A percentile compares a stretch with the other conserved stretches of the same genome.
Conservation (phyloP, 2,329 filamentous ascomycete species). For the Ophiocordyceps unilateralis region DNA sequence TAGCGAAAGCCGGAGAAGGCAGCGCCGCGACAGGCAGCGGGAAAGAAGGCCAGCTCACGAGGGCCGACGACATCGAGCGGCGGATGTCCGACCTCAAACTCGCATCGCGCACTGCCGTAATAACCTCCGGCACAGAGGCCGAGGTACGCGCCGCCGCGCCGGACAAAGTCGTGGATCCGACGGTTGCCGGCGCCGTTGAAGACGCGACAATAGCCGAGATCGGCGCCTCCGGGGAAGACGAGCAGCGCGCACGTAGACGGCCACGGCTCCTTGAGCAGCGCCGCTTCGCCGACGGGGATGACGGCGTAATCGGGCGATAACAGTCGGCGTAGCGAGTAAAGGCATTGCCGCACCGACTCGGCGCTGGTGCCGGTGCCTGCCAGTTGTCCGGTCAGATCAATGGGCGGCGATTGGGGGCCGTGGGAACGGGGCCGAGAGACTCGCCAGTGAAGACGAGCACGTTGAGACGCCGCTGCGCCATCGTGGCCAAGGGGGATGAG, state of each 20-base stretch:
- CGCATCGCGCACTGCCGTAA: conserved; percentile 65
- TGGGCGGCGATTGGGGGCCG: too few relatives aligned
- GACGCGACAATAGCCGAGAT: conserved; percentile 74
- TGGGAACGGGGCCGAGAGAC: conserved; percentile 24
- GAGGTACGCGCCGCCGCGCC: conserved; percentile 68
- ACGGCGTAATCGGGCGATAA: conserved; percentile 87
- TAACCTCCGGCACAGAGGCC: conserved; percentile 93
- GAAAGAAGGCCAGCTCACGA: conserved; percentile 77
- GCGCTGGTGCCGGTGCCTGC: conserved; percentile 69
- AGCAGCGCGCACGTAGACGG: conserved; percentile 69
- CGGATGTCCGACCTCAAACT: conserved; percentile 73
- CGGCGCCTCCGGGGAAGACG: conserved; percentile 87
- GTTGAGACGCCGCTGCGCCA: conserved; percentile 62
- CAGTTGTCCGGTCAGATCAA: neutral
- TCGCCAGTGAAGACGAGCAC: conserved; percentile 83
- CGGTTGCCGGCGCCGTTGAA: conserved; percentile 81
- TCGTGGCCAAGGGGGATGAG: conserved; percentile 14
- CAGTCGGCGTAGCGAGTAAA: conserved; percentile 71
- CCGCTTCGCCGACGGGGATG: conserved; percentile 61
- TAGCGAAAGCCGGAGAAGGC: conserved; percentile 87
- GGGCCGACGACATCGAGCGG: conserved; percentile 71
- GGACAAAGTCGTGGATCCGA: conserved; percentile 69
- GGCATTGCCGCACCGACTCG: conserved; percentile 77
- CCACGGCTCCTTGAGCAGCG: conserved; percentile 86
- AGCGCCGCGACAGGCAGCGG: conserved; percentile 67